phyloP scores from a whole-genome alignment of 208 protist species.

The Trichomonas gallinae region DNA sequence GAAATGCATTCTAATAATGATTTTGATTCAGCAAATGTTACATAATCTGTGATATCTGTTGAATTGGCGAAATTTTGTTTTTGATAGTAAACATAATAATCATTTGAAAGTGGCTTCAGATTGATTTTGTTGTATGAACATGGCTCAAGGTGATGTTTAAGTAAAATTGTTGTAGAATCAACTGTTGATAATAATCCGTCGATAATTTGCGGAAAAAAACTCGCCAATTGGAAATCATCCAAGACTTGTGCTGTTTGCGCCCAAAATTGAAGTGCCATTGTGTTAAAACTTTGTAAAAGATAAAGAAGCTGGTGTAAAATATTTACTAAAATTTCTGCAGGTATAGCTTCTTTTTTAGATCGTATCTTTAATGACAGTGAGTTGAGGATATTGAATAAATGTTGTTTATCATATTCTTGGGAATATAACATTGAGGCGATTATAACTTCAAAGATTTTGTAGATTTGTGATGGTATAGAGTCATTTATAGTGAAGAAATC shows the following conservation, averaged over 20 bases:
- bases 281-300: background rate
- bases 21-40: background rate
- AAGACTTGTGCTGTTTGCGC: background rate
- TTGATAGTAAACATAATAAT: background rate
- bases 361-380: background rate
- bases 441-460: background rate
- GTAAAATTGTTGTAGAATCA: background rate
- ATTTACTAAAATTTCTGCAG: background rate
- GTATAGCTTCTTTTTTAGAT: background rate
- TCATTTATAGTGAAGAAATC: background rate
- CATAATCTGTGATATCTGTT: background rate
- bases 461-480: background rate
- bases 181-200: background rate
- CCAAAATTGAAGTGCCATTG: background rate
- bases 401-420: background rate
- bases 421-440: background rate
- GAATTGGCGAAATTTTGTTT: background rate
- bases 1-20: background rate
- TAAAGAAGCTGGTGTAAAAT: background rate
- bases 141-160: background rate
- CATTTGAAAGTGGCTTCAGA: background rate
- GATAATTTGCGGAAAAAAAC: background rate
- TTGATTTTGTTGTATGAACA: background rate
- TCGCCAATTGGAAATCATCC: background rate
- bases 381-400: background rate